These are phyloP conservation scores for Cavenderia fasciculata DNA, from an alignment of 78 protist genomes.

Conservation along the genomic window DNA sequence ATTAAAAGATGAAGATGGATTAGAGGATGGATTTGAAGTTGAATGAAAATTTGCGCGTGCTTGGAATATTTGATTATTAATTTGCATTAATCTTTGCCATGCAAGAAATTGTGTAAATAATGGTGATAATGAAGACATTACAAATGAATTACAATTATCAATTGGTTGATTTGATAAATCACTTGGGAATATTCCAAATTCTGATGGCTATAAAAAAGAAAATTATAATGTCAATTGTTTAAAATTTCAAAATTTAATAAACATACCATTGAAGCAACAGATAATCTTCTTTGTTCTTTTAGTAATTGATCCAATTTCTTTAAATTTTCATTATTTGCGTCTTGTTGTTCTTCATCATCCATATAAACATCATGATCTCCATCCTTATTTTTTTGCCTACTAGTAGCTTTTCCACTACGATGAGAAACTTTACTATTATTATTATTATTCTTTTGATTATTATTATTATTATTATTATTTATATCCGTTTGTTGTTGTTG, in stretches of 20 bases:
- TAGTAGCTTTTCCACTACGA: background rate
- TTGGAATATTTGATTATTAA: conserved; percentile 32
- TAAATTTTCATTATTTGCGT: background rate
- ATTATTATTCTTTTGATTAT: conserved; percentile 12
- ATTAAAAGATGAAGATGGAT: background rate
- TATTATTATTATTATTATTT: background rate
- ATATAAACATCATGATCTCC: background rate
- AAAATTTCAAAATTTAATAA: background rate
- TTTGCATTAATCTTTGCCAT: conserved; percentile 68
- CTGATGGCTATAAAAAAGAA: background rate
- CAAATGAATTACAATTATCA: conserved; percentile 14
- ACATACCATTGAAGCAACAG: conserved; percentile 31
- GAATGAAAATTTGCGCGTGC: background rate
- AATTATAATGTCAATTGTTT: background rate
- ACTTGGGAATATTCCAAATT: conserved; percentile 3
- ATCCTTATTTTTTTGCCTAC: background rate
- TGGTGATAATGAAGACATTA: conserved; percentile 50
- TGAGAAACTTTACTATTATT: conserved; percentile 9
- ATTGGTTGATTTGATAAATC: conserved; percentile 23
- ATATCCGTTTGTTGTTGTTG: background rate
- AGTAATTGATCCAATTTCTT: conserved; percentile 24
- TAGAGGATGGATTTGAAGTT: no score
- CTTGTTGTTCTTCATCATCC: background rate
- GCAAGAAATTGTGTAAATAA: conserved; percentile 58
- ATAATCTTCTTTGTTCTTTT: conserved; percentile 43